Conservation (phyloP, 2,329 filamentous ascomycete species). For the Cordyceps farinosa region DNA sequence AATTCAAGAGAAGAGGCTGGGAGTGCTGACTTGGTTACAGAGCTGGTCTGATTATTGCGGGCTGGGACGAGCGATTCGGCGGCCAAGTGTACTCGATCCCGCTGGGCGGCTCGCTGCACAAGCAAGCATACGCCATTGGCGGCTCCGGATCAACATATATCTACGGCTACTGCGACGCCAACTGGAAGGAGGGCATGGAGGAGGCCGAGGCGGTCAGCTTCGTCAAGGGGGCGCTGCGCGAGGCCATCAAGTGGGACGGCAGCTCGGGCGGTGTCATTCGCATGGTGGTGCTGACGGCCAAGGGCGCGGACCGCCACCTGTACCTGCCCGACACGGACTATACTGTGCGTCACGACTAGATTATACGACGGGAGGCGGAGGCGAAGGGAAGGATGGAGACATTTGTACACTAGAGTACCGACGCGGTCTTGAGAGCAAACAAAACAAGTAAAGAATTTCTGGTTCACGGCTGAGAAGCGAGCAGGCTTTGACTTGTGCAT, state of each 20-base stretch:
- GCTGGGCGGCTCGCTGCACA: conserved; percentile 93
- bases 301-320: conserved; percentile 87
- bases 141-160: conserved; percentile 98
- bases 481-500: neutral
- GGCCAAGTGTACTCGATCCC: conserved; percentile 98
- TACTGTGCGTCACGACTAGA: conserved; percentile 63
- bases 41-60: conserved; percentile 96
- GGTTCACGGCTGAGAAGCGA: neutral
- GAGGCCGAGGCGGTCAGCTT: conserved; percentile 87
- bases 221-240: conserved; percentile 83
- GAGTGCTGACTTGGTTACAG: conserved; percentile 44
- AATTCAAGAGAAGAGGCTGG: neutral
- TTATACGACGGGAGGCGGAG: conserved; percentile 13
- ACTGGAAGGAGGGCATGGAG: conserved; percentile 95
- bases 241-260: conserved; percentile 99
- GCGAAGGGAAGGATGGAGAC: conserved; percentile 15
- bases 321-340: conserved; percentile 94
- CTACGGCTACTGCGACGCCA: conserved; percentile 95
- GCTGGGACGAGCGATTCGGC: conserved; percentile 91
- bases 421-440: conserved; percentile 4
- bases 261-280: conserved; percentile 97
- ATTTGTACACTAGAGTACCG: conserved; percentile 28
- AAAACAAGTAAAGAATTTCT: neutral
- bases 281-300: conserved; percentile 90
- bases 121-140: conserved; percentile 92